Base-by-base conservation (phyloP, 805 yeast species). In the Candida lessepsii region DNA sequence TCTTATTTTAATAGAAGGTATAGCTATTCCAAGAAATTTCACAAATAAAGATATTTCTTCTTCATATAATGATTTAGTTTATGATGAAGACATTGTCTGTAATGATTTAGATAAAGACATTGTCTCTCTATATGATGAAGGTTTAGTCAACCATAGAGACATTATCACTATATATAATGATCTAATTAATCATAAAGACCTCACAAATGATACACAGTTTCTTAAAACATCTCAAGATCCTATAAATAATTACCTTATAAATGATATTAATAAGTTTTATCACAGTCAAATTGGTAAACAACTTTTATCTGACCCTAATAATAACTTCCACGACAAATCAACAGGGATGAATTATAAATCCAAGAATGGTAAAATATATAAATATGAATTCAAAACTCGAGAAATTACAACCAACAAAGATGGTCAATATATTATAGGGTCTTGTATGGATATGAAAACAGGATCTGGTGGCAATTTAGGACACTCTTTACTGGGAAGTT, bases 381-480 rank as follows among this genome's bases (percentile, higher is more conserved):
- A 39, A 11, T 33, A 27, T 14, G 26, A 21, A 13, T 28, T 29
- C 24, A 23, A 26, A 28, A 11, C 20, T 10, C 10, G 15, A 2
- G 28, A 39, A 9, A 8, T 39, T 9, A 17, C 10, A 2, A 10
- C 15, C 3, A 17, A 4, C 3, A 5, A 13, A 26, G 33, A 39
- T 11, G 14, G 24, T 11, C 15, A 16, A 6, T 33, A 32, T 20
- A 16, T 39, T 11, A 18, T n/a, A 32, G 41, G 41, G 3, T 9
- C 37, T 14, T 46, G 50, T 35, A 17, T 39, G 11, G 47, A 43
- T 20, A 32, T 37, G 29, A 26, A 46, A 5, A 20, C 14, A 10
- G 47, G 42, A 3, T 13, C 35, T 11, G 32, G 39, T 8, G 47
- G 46, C 9, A 29, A 30, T 23, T 14, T 46, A 5, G 17, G 37